These are phyloP conservation scores for Nadsonia commutata DNA, from an alignment of 1,139 yeast species.

Conservation along the genomic window DNA sequence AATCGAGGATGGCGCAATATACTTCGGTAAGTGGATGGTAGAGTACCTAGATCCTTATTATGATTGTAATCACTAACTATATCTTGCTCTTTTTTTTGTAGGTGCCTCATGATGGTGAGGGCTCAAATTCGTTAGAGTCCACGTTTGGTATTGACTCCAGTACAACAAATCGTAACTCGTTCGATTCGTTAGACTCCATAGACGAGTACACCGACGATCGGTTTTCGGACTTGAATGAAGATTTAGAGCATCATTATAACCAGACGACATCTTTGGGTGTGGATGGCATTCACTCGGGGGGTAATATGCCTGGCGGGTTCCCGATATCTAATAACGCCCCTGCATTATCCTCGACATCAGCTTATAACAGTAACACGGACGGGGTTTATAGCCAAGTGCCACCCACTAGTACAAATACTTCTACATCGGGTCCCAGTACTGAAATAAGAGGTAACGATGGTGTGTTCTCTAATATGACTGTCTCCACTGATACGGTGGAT, in stretches of 20 bases:
- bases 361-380: background rate
- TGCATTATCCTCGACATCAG: background rate
- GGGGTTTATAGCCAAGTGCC: background rate
- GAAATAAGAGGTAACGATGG: constrained; percentile 40
- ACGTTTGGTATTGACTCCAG: background rate
- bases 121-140: background rate
- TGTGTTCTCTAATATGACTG: constrained; percentile 85
- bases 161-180: background rate
- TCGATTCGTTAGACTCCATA: background rate
- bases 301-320: background rate
- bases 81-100: background rate
- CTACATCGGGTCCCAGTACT: background rate
- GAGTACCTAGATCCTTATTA: background rate
- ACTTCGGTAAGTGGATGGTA: background rate
- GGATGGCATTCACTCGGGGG: background rate
- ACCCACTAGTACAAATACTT: background rate
- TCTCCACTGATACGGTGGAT: constrained; percentile 29
- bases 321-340: background rate
- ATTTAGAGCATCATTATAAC: background rate
- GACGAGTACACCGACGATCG: background rate
- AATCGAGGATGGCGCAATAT: background rate
- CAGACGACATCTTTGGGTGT: background rate
- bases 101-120: background rate
- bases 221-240: background rate
- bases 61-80: background rate